Percentiles rank a stretch among this genome's conserved stretches.
These are phyloP conservation scores for Coleophoma cylindrospora DNA, from an alignment of 2,329 filamentous ascomycete species.

Conservation along the genomic window DNA sequence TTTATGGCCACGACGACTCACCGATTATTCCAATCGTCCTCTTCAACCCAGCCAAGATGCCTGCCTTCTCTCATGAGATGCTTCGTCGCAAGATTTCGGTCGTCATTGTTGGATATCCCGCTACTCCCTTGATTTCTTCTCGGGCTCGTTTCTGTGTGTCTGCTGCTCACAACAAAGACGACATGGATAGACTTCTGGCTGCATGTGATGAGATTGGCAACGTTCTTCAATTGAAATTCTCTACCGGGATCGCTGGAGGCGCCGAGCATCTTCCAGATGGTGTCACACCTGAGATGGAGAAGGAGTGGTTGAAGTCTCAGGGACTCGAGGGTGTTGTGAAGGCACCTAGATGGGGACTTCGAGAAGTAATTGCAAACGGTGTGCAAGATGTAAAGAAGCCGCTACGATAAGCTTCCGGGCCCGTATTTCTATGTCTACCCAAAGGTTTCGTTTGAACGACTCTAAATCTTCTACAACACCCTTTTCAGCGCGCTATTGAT, in stretches of 20 bases:
- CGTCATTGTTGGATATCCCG: constrained; percentile 94
- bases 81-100: constrained; percentile 95
- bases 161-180: constrained; percentile 95
- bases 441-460: constrained; percentile 2
- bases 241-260: constrained; percentile 90
- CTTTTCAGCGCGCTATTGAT: too few species aligned
- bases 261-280: constrained; percentile 70
- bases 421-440: neutral
- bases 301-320: constrained; percentile 57
- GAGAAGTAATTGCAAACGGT: constrained; percentile 67
- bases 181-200: constrained; percentile 81
- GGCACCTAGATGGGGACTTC: constrained; percentile 63
- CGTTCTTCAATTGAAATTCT: constrained; percentile 91
- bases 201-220: constrained; percentile 94
- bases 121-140: constrained; percentile 90
- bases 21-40: constrained; percentile 92
- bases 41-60: constrained; percentile 98
- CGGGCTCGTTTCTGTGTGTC: constrained; percentile 95
- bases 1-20: constrained; percentile 96
- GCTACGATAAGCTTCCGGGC: constrained; percentile 39
- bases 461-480: too few species aligned
- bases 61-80: constrained; percentile 98
- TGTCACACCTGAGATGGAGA: constrained; percentile 66
- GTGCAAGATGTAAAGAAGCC: constrained; percentile 64
- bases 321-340: constrained; percentile 43